phyloP scores from a whole-genome alignment of 805 yeast species.

The Schizosaccharomyces osmophilus region DNA sequence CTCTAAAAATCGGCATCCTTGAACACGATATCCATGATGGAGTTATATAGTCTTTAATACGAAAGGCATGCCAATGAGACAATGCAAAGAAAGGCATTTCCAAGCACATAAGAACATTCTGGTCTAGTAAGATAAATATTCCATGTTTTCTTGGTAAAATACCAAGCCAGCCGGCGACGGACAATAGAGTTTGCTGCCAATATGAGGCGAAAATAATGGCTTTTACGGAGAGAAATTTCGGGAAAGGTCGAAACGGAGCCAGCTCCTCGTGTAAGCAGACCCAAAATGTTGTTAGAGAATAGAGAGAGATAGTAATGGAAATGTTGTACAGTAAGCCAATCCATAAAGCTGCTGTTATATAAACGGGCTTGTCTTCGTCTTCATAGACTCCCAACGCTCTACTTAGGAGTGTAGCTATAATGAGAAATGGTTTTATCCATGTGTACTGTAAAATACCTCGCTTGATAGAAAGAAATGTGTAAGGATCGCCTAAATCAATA shows the following conservation, averaged over 20 bases:
- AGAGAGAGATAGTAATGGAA: constrained; percentile 60
- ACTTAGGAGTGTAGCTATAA: constrained; percentile 26
- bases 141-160: constrained; percentile 14
- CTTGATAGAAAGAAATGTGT: constrained; percentile 48
- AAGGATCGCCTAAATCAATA: constrained; percentile 70
- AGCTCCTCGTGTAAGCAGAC: constrained; percentile 60
- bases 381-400: constrained; percentile 27
- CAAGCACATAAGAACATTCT: constrained; percentile 53
- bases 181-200: constrained; percentile 67
- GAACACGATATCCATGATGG: constrained; percentile 43
- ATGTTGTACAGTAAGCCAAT: constrained; percentile 47
- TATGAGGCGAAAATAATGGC: constrained; percentile 89
- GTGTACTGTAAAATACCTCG: constrained; percentile 80
- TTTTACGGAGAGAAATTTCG: constrained; percentile 68
- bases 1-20: constrained; percentile 33
- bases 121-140: constrained; percentile 26
- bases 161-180: constrained; percentile 16
- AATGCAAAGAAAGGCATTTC: constrained; percentile 71
- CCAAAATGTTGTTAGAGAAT: constrained; percentile 80
- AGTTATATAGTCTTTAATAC: constrained; percentile 41
- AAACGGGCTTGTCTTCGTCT: constrained; percentile 23
- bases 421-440: constrained; percentile 76
- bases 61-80: constrained; percentile 73
- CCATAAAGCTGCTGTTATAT: constrained; percentile 32
- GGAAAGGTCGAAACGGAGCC: constrained; percentile 62